Conservation (phyloP, 768 basidiomycete species). For the Phylloporus rhodoxanthus region DNA sequence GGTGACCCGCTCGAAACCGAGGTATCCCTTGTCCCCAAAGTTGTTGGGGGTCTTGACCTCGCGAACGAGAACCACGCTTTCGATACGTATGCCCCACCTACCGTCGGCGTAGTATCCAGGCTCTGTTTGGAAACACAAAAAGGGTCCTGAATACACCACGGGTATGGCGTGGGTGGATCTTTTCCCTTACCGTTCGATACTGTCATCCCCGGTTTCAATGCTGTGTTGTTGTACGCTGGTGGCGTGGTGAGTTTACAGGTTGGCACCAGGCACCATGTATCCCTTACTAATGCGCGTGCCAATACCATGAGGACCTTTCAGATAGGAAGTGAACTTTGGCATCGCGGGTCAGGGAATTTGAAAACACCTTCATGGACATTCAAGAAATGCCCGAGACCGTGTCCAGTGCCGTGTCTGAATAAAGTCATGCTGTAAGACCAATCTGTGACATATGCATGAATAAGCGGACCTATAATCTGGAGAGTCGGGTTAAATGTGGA, state of each 20-base stretch:
- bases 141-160: background rate
- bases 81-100: slow-evolving; percentile 86
- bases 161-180: background rate
- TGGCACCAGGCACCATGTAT: background rate
- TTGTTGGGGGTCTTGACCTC: slow-evolving; percentile 65
- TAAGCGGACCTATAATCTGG: slow-evolving; percentile 51
- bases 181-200: slow-evolving; percentile 63
- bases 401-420: slow-evolving; percentile 82
- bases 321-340: slow-evolving; percentile 3
- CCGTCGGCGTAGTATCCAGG: slow-evolving; percentile 93
- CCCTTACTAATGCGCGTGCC: slow-evolving; percentile 37
- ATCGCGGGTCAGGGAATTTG: too few relatives aligned
- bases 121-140: slow-evolving; percentile 37
- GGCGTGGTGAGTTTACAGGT: slow-evolving; percentile 1
- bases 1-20: slow-evolving; percentile 82
- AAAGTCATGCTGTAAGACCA: slow-evolving; percentile 2
- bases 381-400: slow-evolving; percentile 90
- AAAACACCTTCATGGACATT: slow-evolving; percentile 79
- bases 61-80: slow-evolving; percentile 78
- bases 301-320: slow-evolving; percentile 51
- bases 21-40: slow-evolving; percentile 78
- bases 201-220: slow-evolving; percentile 82
- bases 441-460: background rate
- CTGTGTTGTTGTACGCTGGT: slow-evolving; percentile 59
- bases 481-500: background rate